Evolutionary conservation across 2,329 filamentous ascomycete species (phyloP), one percentile per base, ranked within the genome.

Genomic region (Paraphaeosphaeria sporulosa): DNA sequence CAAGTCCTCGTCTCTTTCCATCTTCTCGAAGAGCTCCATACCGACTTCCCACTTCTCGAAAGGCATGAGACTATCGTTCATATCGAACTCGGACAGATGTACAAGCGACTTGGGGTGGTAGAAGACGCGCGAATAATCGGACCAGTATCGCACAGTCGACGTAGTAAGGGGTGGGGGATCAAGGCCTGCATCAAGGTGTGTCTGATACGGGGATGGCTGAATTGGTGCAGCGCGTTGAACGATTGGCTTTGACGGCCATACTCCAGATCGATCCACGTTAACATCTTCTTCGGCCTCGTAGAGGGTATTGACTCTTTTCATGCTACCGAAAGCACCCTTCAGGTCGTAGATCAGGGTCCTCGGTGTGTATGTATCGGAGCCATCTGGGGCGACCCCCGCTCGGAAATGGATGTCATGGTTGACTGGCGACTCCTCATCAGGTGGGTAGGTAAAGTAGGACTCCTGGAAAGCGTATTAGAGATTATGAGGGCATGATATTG

Each of bases 381-480:
- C 93, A 79, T 96, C 92, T 0, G 88, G 88, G 21, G 90, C 93
- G 60, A 96, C 76, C 2, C 95, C 95, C 0, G 91, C 85, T 17
- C 94, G 86, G 80, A 97, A 99, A 76, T 96, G 93, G 53, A 98
- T 84, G 76, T 96, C 89, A 82, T 96, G 92, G 71, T 96, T 87
- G 63, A 96, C 82, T 0, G 86, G 84, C 7, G 86, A 86, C 61
- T 90, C 68, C 87, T 65, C 62, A 84, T 74, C 91, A 83, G 63
- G 89, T 83, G 48, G 86, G 72, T 97, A 98, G 15, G 94, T 97
- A 75, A 98, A 98, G 79, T 99, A 99, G 0, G 94, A 97, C 83
- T 99, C 95, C 91, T 97, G 49, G 3, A 4, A 17, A 4, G 23
- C 1, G 8, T 12, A 52, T 62, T 56, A 52, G 38, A 44, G 15